Evolutionary conservation across 2,329 filamentous ascomycete genomes (phyloP), one percentile per base, ranked within the genome.

Genomic region (Hymenoscyphus albidus): DNA sequence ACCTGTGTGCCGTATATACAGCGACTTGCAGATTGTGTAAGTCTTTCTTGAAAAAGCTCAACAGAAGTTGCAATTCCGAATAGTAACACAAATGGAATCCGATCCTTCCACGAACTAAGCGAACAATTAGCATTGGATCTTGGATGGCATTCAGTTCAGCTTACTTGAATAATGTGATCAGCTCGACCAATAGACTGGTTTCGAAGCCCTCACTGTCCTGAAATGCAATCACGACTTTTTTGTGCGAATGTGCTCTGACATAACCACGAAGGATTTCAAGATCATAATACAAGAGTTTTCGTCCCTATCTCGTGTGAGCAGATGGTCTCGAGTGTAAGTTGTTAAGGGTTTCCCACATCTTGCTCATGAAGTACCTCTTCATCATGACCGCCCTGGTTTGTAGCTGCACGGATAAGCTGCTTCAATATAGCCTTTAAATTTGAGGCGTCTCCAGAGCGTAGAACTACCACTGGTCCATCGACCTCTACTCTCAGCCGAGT

Each of bases 131-230:
- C 35, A 39, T 31, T 40, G 10, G 32, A 39, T 10, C 39, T 31
- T 39, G 3, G 22, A 14, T 6, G 35, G 3, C 2, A 18, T 54
- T 18, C 9, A n/a, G 2, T 58, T 5, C 22, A 27, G 77, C 82
- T 59, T 80, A 90, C 88, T 85, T 84, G 65, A 94, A 82, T 5
- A 93, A 81, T 44, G 82, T 80, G 57, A 94, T 83, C 42, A 92
- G 74, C 64, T 94, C 90, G 1, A 87, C 87, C 13, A 96, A 78
- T n/a, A 95, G 77, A 38, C 79, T 79, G 58, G 85, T 85, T 70
- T 93, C 91, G 73, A 95, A 93, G 0, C 88, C 91, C 76, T 95
- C 92, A 67, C 90, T 92, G 72, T 95, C 91, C 74, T 93, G 88
- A 65, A 95, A 87, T 0, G 89, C 86, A 59, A 96, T 80, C 61